phyloP scores from a whole-genome alignment of 352 stramenopile species.

The Saprolegnia diclina region DNA sequence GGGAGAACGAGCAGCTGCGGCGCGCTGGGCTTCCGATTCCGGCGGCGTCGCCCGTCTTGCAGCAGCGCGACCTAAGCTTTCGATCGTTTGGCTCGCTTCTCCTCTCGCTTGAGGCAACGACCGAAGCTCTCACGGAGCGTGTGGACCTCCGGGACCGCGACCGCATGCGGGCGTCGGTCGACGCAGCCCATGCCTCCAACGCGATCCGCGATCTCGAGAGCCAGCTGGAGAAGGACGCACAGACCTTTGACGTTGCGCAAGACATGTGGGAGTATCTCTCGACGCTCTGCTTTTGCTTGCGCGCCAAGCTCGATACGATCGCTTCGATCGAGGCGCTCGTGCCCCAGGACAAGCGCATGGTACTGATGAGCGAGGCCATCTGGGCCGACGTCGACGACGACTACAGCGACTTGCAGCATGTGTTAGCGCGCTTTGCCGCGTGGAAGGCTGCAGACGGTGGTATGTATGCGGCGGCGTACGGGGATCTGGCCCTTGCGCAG shows the following conservation, averaged over 20 bases:
- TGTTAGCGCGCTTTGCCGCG: constrained; percentile 6
- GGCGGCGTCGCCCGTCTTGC: neutral
- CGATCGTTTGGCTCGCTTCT: constrained; percentile 10
- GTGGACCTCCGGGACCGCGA: constrained; percentile 12
- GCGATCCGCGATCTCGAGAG: neutral
- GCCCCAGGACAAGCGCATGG: neutral
- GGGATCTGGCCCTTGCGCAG: constrained; percentile 10
- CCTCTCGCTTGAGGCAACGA: neutral
- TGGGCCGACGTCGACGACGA: constrained; percentile 26
- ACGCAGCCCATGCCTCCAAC: neutral
- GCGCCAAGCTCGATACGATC: constrained; percentile 4
- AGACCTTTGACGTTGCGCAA: constrained; percentile 12
- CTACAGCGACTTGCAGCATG: neutral
- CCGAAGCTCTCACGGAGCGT: neutral
- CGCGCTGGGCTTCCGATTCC: neutral
- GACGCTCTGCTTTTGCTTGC: constrained; percentile 20
- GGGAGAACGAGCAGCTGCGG: constrained; percentile 23
- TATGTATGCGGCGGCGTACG: constrained; percentile 18
- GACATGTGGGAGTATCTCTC: constrained; percentile 17
- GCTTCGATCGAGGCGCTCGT: neutral
- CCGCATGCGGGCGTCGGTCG: neutral
- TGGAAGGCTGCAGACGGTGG: constrained; percentile 7
- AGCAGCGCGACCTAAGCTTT: constrained; percentile 12
- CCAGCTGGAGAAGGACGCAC: neutral
- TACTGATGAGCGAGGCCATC: neutral